Evolutionary conservation across 192 early-diverging fungal genomes (phyloP).

Genomic region (Backusella luteola): DNA sequence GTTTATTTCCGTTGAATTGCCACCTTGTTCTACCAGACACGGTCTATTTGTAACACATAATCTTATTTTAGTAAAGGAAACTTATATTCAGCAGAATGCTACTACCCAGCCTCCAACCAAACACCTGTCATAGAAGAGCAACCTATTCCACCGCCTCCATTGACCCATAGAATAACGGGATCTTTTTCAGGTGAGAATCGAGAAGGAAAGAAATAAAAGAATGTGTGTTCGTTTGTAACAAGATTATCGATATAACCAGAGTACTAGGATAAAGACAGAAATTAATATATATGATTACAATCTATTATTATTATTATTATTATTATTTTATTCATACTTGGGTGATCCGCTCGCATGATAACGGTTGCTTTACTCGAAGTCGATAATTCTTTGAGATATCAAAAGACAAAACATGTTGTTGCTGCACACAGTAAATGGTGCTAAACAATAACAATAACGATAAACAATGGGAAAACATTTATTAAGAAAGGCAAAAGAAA

Average conservation of each 20-base stretch:
- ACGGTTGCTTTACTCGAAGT: neutral
- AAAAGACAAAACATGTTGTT: neutral
- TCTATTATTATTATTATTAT: neutral
- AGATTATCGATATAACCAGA: conserved; percentile 13
- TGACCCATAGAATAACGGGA: conserved; percentile 60
- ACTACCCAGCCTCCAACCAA: conserved; percentile 68
- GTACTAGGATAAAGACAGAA: neutral
- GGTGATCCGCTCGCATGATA: neutral
- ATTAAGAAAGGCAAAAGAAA: neutral
- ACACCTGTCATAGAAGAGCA: conserved; percentile 76
- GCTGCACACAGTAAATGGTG: neutral
- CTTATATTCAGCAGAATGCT: neutral
- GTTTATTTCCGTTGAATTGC: conserved; percentile 7
- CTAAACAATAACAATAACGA: neutral
- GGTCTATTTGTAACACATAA: neutral
- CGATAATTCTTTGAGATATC: neutral
- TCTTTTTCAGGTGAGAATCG: conserved; percentile 68
- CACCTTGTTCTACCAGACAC: conserved; percentile 4
- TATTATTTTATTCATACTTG: neutral
- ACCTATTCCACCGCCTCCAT: conserved; percentile 65
- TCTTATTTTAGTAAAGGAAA: neutral
- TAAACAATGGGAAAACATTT: neutral
- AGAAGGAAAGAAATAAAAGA: conserved; percentile 95
- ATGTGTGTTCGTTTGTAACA: conserved; percentile 65
- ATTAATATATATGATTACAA: neutral